A percentile compares a stretch with the other conserved stretches of the same genome.
Evolutionary conservation across 257 asterid genomes (phyloP).

Genomic region (Solanum ahanhuiri): DNA sequence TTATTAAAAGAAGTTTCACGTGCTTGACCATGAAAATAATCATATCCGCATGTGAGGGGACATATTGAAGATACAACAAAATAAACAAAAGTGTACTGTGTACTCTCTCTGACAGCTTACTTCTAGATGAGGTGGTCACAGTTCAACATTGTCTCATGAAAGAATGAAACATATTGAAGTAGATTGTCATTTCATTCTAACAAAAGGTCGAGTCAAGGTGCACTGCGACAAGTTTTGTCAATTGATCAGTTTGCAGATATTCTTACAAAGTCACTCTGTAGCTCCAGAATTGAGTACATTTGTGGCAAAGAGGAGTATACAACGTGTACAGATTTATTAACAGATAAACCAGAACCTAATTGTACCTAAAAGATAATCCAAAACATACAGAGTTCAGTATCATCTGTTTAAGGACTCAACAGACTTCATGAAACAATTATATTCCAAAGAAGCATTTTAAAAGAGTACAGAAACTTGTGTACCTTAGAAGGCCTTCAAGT

Average conservation of each 20-base stretch:
- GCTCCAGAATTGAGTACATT: neutral
- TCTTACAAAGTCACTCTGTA: neutral
- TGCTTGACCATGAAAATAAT: neutral
- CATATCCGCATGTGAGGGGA: neutral
- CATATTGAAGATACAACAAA: neutral
- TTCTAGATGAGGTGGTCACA: neutral
- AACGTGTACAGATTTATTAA: neutral
- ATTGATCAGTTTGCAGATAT: neutral
- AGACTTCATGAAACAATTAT: neutral
- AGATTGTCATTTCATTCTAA: neutral
- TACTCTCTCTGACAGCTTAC: neutral
- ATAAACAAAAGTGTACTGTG: neutral
- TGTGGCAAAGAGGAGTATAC: neutral
- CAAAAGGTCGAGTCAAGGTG: neutral
- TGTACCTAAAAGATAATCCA: neutral
- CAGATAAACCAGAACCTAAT: neutral
- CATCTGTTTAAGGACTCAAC: neutral
- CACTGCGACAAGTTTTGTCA: neutral
- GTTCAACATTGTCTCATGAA: neutral
- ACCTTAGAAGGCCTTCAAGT: slow-evolving; percentile 52
- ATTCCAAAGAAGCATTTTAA: neutral
- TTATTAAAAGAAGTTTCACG: neutral
- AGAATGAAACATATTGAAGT: neutral
- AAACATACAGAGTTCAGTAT: neutral
- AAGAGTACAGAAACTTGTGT: neutral